phyloP scores from a whole-genome alignment of 768 basidiomycete species.

The Pulveroboletus sp. region DNA sequence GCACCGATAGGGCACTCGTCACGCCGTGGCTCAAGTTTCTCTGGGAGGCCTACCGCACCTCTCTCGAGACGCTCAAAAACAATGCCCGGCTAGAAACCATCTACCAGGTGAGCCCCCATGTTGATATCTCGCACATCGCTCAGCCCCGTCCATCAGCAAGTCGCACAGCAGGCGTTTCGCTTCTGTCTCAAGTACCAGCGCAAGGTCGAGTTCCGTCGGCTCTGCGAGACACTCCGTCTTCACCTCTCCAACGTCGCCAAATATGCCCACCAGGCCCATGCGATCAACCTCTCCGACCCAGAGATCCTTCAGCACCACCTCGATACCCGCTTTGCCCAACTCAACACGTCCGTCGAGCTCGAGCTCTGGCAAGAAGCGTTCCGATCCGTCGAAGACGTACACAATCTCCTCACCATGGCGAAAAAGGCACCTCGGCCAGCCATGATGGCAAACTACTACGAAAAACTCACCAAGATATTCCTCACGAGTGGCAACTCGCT shows the following conservation, averaged over 20 bases:
- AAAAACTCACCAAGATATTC: constrained; percentile 96
- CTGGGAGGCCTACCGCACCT: constrained; percentile 98
- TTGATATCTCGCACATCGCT: not conserved
- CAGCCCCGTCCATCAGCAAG: constrained; percentile 52
- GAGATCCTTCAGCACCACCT: constrained; percentile 95
- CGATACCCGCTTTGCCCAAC: constrained; percentile 94
- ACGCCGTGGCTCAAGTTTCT: constrained; percentile 97
- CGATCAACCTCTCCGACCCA: constrained; percentile 93
- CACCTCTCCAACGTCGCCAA: constrained; percentile 94
- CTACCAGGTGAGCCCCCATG: constrained; percentile 71
- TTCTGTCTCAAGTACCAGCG: constrained; percentile 93
- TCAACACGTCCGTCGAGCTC: constrained; percentile 94
- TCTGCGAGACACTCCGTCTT: constrained; percentile 93
- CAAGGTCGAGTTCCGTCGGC: constrained; percentile 94
- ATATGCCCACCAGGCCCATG: constrained; percentile 89
- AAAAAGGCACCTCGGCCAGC: constrained; percentile 89
- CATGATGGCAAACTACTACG: constrained; percentile 99
- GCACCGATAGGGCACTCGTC: constrained; percentile 92
- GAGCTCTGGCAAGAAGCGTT: constrained; percentile 99
- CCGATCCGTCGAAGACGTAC: constrained; percentile 96
- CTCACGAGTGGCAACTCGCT: constrained; percentile 91
- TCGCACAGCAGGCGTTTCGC: constrained; percentile 95
- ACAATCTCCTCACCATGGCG: constrained; percentile 89
- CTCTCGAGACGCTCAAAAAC: constrained; percentile 93
- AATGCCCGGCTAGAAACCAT: constrained; percentile 89